Evolutionary conservation across 257 asterid genomes (phyloP).

Genomic region (Vinca minor): DNA sequence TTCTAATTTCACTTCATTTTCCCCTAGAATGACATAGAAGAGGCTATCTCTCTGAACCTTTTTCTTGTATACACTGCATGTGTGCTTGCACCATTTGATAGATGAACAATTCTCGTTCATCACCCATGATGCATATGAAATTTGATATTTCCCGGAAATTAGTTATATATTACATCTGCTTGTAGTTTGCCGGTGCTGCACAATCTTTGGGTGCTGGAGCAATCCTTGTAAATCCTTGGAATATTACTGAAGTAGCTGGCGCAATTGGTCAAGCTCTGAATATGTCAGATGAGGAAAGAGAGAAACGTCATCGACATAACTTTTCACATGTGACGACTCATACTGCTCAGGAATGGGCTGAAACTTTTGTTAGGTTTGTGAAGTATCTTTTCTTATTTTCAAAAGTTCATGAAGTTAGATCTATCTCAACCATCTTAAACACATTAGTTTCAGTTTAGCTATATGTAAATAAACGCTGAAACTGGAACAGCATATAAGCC

Average conservation of each 20-base stretch:
- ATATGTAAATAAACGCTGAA: not conserved
- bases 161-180: not conserved
- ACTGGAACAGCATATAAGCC: not conserved
- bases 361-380: conserved; percentile 79
- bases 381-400: not conserved
- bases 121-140: not conserved
- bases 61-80: not conserved
- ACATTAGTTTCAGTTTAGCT: not conserved
- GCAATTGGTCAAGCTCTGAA: conserved; percentile 62
- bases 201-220: conserved; percentile 99
- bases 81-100: not conserved
- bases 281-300: conserved; percentile 81
- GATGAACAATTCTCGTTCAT: not conserved
- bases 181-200: conserved; percentile 98
- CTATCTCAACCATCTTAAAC: conserved; percentile 2
- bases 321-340: conserved; percentile 81
- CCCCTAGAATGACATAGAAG: not conserved
- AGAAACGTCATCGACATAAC: conserved; percentile 84
- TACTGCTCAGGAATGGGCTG: conserved; percentile 99
- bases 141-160: not conserved
- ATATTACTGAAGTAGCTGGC: conserved; percentile 74
- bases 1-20: not conserved
- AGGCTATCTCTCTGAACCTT: not conserved
- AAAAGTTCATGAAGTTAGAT: not conserved
- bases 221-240: conserved; percentile 96